These are phyloP conservation scores for Dipteronia dyeriana DNA, from an alignment of 345 rosid genomes.

Conservation along the genomic window DNA sequence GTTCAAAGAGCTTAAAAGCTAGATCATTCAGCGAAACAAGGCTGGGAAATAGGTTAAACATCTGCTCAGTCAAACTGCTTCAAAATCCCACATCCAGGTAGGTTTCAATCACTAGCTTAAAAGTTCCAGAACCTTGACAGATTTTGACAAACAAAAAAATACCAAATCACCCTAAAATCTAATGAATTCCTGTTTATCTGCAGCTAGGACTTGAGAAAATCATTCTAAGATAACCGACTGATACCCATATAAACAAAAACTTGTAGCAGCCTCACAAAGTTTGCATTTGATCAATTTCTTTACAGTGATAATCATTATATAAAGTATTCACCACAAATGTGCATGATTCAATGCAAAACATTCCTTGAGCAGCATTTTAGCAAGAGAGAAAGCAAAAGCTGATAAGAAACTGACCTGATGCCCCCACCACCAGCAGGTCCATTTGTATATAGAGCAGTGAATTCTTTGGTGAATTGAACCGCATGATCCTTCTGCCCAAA, in stretches of 20 bases:
- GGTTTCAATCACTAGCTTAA: background rate
- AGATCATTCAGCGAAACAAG: background rate
- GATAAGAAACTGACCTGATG: slow-evolving; percentile 54
- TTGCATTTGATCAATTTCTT: background rate
- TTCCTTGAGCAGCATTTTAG: background rate
- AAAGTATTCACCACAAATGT: background rate
- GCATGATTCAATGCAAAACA: background rate
- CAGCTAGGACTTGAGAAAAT: background rate
- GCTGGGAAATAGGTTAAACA: too few relatives aligned
- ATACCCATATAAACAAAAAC: background rate
- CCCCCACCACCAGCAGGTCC: slow-evolving; percentile 99
- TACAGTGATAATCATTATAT: background rate
- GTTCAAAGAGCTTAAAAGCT: background rate
- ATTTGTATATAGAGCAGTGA: slow-evolving; percentile 82
- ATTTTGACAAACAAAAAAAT: background rate
- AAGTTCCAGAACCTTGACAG: background rate
- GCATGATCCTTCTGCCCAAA: slow-evolving; percentile 75
- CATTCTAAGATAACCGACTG: background rate
- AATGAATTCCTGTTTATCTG: background rate
- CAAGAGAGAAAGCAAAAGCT: slow-evolving; percentile 4
- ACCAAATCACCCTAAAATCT: background rate
- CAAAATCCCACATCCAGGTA: background rate
- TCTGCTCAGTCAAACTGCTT: background rate
- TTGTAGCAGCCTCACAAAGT: slow-evolving; percentile 1
- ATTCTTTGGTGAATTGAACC: slow-evolving; percentile 59